phyloP scores from a whole-genome alignment of 1,284 basidiomycete genomes.

The Marasmius oreades region DNA sequence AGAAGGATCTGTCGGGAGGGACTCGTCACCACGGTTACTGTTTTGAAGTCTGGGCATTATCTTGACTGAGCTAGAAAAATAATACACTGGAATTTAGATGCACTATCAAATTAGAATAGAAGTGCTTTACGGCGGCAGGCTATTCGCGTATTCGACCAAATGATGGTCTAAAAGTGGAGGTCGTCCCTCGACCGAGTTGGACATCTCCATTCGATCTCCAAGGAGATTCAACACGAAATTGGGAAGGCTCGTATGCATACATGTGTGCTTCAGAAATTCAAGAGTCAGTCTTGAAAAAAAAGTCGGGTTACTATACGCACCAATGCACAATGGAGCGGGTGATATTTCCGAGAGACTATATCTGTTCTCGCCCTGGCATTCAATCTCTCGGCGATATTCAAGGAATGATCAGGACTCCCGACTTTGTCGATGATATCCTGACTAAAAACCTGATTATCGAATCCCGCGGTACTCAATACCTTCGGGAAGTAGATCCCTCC shows the following conservation, averaged over 20 bases:
- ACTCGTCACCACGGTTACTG: not conserved
- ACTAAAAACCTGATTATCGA: not conserved
- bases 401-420: slow-evolving; percentile 9
- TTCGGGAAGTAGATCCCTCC: slow-evolving; percentile 12
- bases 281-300: not conserved
- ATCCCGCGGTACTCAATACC: slow-evolving; percentile 3
- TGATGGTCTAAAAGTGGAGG: slow-evolving; percentile 19
- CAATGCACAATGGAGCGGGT: slow-evolving; percentile 13
- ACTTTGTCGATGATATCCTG: not conserved
- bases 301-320: slow-evolving; percentile 1
- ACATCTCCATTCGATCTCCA: slow-evolving; percentile 19
- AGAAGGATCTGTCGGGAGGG: not conserved
- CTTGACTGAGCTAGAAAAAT: slow-evolving; percentile 12
- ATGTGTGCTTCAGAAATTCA: slow-evolving; percentile 13
- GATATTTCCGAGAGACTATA: slow-evolving; percentile 10
- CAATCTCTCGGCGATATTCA: slow-evolving; percentile 11
- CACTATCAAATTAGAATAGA: not conserved
- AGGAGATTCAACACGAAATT: slow-evolving; percentile 16
- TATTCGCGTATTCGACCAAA: slow-evolving; percentile 18
- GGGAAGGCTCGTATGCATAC: slow-evolving; percentile 11
- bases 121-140: slow-evolving; percentile 15
- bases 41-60: slow-evolving; percentile 9
- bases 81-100: not conserved
- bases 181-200: slow-evolving; percentile 18
- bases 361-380: slow-evolving; percentile 10